Base-by-base conservation (phyloP, 2,329 filamentous ascomycete genomes). In the Alternaria arborescens region DNA sequence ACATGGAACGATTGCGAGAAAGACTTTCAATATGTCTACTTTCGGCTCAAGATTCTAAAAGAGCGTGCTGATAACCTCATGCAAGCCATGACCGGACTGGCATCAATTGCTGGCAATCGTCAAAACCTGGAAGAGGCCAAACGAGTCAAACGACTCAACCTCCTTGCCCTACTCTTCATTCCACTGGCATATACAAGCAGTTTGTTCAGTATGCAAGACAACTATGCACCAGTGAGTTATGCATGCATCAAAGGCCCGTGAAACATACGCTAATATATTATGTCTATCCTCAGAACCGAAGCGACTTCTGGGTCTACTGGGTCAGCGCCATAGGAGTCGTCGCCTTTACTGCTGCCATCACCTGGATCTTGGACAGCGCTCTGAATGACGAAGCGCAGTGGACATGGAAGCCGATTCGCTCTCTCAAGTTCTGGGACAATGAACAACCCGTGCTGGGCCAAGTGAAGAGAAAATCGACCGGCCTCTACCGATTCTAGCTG, bases 61-160 rank as follows among this genome's bases (percentile, higher is more conserved):
- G 66, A 71, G 43, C 73, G 75, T 6, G 72, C 73, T 12, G 74
- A 77, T 36, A 76, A 70, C 6, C 69, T 77, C 18, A 76, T 76
- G 61, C 66, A 69, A 28, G 70, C 73, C 3, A 77, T 77, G 75
- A 77, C 74, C 0, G 75, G 75, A 32, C 64, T 77, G 7, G 75
- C 75, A 3, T 68, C 62, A 38, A 76, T 77, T 28, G 75, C 75
- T 0, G 75, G 74, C 8, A 77, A 77, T 36, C 70, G 69, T 0
- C 75, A 77, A 43, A 74, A 72, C 16, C 64, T 77, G 3, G 75
- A 77, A 38, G 75, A 77, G 56, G 75, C 75, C 16, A 77, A 76
- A 52, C 71, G 74, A 3, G 70, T 75, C 12, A 76, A 77, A 61
- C 66, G 73, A 4, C 62, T 77, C 5, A 77, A 75, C 22, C 38